A percentile compares a stretch with the other conserved stretches of the same genome.
These are phyloP conservation scores for Acmispon strigosus DNA, from an alignment of 306 rosid genomes.

Conservation along the genomic window DNA sequence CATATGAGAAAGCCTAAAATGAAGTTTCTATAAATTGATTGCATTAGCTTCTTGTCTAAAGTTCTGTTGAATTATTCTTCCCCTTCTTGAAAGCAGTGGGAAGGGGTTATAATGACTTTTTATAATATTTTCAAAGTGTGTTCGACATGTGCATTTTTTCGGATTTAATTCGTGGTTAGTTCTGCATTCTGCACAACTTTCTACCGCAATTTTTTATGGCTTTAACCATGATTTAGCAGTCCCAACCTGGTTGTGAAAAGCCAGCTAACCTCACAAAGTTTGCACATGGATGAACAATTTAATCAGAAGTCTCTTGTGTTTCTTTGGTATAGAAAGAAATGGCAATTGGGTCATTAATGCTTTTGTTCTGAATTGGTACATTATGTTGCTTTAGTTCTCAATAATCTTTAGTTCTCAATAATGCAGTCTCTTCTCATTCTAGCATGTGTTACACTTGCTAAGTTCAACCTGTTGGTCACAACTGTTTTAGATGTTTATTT, in stretches of 20 bases:
- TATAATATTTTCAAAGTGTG: neutral
- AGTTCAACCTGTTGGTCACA: neutral
- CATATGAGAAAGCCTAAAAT: neutral
- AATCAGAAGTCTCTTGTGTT: neutral
- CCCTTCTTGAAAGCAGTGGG: neutral
- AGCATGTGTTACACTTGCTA: neutral
- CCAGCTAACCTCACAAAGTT: neutral
- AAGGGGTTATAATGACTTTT: neutral
- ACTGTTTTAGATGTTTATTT: neutral
- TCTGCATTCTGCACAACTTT: neutral
- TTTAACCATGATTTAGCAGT: neutral
- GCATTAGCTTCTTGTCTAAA: neutral
- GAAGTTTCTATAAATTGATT: neutral
- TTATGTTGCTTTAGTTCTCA: neutral
- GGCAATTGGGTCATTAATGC: neutral
- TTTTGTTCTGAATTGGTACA: slow-evolving; percentile 1
- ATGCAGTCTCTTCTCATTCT: neutral
- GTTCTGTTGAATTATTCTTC: neutral
- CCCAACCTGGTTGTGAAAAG: neutral
- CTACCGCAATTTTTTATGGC: neutral
- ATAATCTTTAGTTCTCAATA: neutral
- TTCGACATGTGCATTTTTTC: neutral
- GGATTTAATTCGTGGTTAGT: neutral
- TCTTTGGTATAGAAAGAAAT: neutral
- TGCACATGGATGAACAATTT: neutral